phyloP scores from a whole-genome alignment of 2,329 filamentous ascomycete species.

The Calonectria naviculata region DNA sequence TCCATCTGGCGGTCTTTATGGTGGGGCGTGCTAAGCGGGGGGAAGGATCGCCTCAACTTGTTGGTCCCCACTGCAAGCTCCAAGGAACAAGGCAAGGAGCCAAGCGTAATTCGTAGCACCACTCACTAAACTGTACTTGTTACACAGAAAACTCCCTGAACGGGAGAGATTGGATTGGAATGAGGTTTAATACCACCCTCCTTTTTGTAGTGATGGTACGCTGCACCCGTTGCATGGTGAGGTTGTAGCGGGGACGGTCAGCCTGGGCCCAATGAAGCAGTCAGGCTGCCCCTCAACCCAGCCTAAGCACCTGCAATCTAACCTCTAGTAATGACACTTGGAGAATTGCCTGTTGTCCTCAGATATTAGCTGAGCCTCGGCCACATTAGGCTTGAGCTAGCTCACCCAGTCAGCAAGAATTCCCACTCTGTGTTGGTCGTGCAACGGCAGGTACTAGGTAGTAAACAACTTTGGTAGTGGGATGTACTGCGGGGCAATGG shows the following conservation, averaged over 20 bases:
- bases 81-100: not conserved
- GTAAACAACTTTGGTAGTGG: slow-evolving; percentile 19
- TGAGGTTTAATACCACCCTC: not conserved
- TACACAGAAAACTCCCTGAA: not conserved
- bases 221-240: not conserved
- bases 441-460: not conserved
- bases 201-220: not conserved
- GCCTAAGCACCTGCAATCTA: not conserved
- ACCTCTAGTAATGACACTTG: not conserved
- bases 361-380: not conserved
- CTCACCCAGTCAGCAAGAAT: slow-evolving; percentile 2
- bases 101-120: not conserved
- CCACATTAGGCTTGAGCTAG: not conserved
- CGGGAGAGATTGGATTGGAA: not conserved
- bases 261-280: not conserved
- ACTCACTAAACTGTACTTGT: not conserved
- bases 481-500: slow-evolving; percentile 41
- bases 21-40: not conserved
- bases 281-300: not conserved
- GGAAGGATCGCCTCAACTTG: not conserved
- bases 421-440: not conserved
- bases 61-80: not conserved
- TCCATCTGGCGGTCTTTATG: not conserved
- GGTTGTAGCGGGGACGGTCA: not conserved
- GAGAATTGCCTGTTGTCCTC: not conserved